Percentiles rank a stretch among this genome's conserved stretches.
Conservation (phyloP, 2,329 filamentous ascomycete genomes). For the Hansfordia pulvinata region DNA sequence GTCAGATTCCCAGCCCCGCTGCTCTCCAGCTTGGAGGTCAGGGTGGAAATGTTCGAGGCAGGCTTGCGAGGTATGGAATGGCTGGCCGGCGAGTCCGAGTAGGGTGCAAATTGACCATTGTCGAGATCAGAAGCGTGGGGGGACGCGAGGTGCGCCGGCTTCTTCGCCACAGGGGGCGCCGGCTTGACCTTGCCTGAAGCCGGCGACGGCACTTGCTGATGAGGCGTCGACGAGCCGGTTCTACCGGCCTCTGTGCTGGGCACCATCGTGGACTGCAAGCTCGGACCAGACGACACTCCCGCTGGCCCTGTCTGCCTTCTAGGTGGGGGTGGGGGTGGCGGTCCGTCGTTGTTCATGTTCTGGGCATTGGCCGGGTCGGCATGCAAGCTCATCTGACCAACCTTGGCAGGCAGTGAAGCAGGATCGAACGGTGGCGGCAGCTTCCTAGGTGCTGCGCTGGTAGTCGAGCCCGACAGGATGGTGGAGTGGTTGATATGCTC, state of each 20-base stretch:
- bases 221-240: conserved; percentile 4
- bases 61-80: conserved; percentile 12
- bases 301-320: conserved; percentile 13
- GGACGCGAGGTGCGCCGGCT: conserved; percentile 38
- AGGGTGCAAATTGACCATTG: conserved; percentile 6
- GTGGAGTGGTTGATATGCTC: conserved; percentile 41
- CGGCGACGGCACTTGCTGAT: conserved; percentile 7
- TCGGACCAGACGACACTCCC: conserved; percentile 6
- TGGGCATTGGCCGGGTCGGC: conserved; percentile 21
- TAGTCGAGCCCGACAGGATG: conserved; percentile 28
- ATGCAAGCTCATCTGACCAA: conserved; percentile 26
- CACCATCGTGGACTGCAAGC: conserved; percentile 18
- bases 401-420: conserved; percentile 28
- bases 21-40: conserved; percentile 15
- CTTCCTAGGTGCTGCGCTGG: conserved; percentile 31
- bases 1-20: conserved; percentile 10
- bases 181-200: conserved; percentile 19
- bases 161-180: conserved; percentile 49
- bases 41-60: conserved; percentile 13
- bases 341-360: conserved; percentile 17
- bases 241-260: conserved; percentile 15
- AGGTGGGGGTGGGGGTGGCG: conserved; percentile 26
- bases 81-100: conserved; percentile 9
- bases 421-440: conserved; percentile 37
- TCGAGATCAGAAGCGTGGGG: conserved; percentile 5